These are phyloP conservation scores for Aspergillus avenaceus DNA, from an alignment of 495 filamentous ascomycete genomes.

Conservation along the genomic window DNA sequence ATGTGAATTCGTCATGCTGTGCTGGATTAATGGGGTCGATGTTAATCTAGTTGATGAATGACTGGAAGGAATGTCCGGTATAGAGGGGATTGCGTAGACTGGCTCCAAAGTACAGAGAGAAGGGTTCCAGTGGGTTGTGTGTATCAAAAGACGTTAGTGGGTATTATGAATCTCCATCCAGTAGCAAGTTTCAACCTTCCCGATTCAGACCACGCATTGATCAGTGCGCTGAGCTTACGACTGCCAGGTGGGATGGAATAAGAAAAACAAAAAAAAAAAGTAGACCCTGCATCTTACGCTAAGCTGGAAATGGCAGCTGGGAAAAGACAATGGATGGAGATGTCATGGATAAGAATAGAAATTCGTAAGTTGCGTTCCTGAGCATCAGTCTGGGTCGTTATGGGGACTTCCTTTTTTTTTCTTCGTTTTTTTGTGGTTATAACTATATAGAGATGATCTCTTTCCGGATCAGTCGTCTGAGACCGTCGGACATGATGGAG, in stretches of 20 bases:
- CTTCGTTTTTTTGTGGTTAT: neutral
- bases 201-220: neutral
- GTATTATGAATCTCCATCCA: no score
- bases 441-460: constrained; percentile 1
- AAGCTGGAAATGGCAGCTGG: neutral
- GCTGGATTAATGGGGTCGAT: no score
- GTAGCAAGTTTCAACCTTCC: neutral
- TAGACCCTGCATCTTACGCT: constrained; percentile 5
- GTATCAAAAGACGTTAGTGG: no score
- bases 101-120: neutral
- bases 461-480: neutral
- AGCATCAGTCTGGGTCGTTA: neutral
- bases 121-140: no score
- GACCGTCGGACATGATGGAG: neutral
- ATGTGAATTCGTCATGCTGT: no score
- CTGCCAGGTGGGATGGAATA: constrained; percentile 1
- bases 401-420: neutral
- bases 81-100: neutral
- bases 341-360: neutral
- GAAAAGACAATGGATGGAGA: neutral
- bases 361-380: neutral
- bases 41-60: no score
- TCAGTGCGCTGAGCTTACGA: neutral
- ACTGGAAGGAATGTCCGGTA: no score
- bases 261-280: no score